These are phyloP conservation scores for Pycnococcus provasolii DNA, from an alignment of 139 green algal species.

Conservation along the genomic window DNA sequence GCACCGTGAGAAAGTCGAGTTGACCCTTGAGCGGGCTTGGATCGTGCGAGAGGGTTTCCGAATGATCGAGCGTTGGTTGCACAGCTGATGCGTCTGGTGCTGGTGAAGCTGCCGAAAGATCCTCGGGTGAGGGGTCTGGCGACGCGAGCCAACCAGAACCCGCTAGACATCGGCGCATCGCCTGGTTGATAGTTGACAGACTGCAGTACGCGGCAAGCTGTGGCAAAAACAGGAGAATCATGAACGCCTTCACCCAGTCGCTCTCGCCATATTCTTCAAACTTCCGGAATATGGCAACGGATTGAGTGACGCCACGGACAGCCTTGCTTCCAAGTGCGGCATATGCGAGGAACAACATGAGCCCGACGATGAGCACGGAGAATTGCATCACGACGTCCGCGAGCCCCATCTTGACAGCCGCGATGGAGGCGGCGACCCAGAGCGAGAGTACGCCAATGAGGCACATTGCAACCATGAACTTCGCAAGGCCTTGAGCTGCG, in stretches of 20 bases:
- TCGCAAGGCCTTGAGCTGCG: background rate
- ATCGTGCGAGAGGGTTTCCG: background rate
- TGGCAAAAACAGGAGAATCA: background rate
- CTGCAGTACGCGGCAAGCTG: background rate
- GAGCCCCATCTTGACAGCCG: conserved; percentile 9
- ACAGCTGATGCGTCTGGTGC: background rate
- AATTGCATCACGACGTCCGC: conserved; percentile 1
- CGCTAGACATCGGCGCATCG: background rate
- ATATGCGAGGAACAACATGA: background rate
- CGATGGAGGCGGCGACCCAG: background rate
- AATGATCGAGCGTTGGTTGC: background rate
- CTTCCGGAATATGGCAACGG: background rate
- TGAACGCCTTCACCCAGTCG: background rate
- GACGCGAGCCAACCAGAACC: background rate
- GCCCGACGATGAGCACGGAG: background rate
- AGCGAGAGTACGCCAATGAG: conserved; percentile 2
- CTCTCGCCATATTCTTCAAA: background rate
- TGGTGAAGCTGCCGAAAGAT: background rate
- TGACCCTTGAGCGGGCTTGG: background rate
- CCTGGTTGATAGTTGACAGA: background rate
- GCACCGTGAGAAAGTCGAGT: background rate
- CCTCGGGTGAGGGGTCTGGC: background rate
- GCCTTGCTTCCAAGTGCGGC: background rate
- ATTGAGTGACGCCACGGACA: background rate
- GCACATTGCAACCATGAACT: background rate